Evolutionary conservation across 83 land plant genomes (phyloP).

Genomic region (Diphasiastrum complanatum): DNA sequence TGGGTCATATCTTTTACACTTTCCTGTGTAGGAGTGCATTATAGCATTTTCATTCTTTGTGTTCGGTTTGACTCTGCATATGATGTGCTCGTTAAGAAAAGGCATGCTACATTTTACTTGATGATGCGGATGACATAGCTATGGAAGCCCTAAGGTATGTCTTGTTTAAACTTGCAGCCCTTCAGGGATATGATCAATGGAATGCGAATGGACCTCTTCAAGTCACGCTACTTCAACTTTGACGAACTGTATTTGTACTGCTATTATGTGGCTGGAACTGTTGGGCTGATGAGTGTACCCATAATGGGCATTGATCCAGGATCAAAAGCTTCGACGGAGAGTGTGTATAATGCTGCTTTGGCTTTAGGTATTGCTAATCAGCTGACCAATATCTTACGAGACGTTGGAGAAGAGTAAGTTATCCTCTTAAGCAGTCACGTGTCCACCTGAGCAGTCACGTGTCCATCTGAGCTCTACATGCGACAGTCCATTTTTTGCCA

Average conservation of each 20-base stretch:
- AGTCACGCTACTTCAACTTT: constrained; percentile 58
- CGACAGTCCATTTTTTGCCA: too few species aligned
- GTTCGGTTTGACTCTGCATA: too few species aligned
- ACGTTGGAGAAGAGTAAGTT: constrained; percentile 82
- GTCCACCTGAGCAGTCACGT: background rate
- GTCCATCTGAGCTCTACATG: too few species aligned
- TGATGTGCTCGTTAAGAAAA: too few species aligned
- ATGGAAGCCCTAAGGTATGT: too few species aligned
- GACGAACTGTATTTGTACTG: constrained; percentile 73
- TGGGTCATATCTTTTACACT: too few species aligned
- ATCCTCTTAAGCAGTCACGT: background rate
- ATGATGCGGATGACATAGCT: too few species aligned
- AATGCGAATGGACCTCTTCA: constrained; percentile 59
- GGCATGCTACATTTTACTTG: too few species aligned
- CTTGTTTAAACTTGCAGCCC: constrained; percentile 32
- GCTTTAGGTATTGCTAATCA: constrained; percentile 69
- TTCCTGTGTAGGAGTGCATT: too few species aligned
- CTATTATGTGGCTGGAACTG: constrained; percentile 74
- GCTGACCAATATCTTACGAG: constrained; percentile 68
- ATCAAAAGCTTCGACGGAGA: constrained; percentile 45
- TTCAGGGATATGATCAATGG: constrained; percentile 75
- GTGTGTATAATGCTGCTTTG: constrained; percentile 59
- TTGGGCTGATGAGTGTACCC: constrained; percentile 73
- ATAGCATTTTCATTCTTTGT: too few species aligned
- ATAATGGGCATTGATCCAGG: constrained; percentile 74